Evolutionary conservation across 169 alveolate species (phyloP), one percentile per base, ranked within the genome.

Genomic region (Pseudocohnilembus persalinus): DNA sequence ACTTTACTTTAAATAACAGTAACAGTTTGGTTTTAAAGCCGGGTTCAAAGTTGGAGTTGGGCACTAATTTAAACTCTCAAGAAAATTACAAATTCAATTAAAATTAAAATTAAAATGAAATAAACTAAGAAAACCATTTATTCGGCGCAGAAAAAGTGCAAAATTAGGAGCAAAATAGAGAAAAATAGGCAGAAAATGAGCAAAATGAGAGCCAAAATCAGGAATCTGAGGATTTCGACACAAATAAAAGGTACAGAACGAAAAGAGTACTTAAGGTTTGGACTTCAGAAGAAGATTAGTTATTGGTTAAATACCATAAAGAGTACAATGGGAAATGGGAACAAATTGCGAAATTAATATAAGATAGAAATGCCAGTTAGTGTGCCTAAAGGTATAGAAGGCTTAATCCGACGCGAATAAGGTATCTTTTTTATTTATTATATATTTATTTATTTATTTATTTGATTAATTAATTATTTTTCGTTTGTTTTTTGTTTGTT

Each of bases 341-440:
- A 68, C 80, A 74, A n/a, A 86, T 86, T 28, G 86, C 87, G 16
- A 73, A 86, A 33, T 31, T 74, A 28, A 80, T 86, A 74, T 82
- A 83, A 0, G 27, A 63, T 28, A 79, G 90, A 79, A 86, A 86
- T 64, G 87, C 87, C 1, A 79, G 87, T 63, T 65, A 86, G 65
- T 86, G 90, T 81, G 74, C 81, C 25, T 33, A 86, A 29, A 79
- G 90, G 81, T 86, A 82, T 81, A 33, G 90, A 80, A 79, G 90
- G 80, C 49, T 86, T 6, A 81, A 81, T 33, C 90, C 90, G 26
- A 32, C 74, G n/a, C 80, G 81, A 81, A 79, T 79, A 25, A 35
- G 84, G 73, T 34, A 72, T 24, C 20, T n/a, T n/a, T 11, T 49
- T 49, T 49, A 49, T 49, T 11, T 49, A 49, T 49, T 49, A 49